phyloP scores from a whole-genome alignment of 768 basidiomycete genomes.

The Podaxis pistillaris region DNA sequence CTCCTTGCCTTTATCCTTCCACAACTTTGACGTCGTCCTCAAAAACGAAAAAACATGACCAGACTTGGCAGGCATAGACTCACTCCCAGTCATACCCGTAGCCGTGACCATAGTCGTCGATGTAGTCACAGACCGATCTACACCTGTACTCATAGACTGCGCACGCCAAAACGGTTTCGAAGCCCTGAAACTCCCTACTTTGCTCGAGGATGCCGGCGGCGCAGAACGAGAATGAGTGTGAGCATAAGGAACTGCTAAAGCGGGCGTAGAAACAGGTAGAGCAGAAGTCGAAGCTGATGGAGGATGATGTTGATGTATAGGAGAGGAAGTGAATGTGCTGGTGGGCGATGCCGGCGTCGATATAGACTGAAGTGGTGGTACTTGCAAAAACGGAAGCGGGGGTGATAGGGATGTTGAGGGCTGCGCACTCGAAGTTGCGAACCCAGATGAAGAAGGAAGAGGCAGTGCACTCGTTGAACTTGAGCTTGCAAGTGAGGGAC shows the following conservation, averaged over 20 bases:
- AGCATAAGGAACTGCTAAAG: too few relatives aligned
- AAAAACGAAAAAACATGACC: background rate
- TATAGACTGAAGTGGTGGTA: background rate
- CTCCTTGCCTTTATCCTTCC: background rate
- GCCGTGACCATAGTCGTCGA: too few relatives aligned
- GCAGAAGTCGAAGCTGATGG: slow-evolving; percentile 3
- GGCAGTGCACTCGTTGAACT: slow-evolving; percentile 1
- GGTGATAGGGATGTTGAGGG: background rate
- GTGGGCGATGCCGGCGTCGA: slow-evolving; percentile 2
- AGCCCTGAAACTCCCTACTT: too few relatives aligned
- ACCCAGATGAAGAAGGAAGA: background rate
- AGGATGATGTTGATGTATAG: background rate
- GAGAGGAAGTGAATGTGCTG: background rate
- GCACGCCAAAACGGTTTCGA: background rate
- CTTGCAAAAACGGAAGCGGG: background rate
- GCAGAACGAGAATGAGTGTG: too few relatives aligned
- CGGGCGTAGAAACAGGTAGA: background rate
- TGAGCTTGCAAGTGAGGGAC: background rate
- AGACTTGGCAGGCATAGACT: too few relatives aligned
- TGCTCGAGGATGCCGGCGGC: too few relatives aligned
- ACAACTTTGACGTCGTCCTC: background rate
- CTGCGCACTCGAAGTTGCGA: too few relatives aligned
- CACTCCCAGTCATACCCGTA: background rate
- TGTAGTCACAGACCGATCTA: too few relatives aligned
- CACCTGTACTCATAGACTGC: background rate